Percentiles rank a stretch among this genome's conserved stretches.
Conservation (phyloP, 1,139 yeast species). For the Lodderomyces elongisporus region DNA sequence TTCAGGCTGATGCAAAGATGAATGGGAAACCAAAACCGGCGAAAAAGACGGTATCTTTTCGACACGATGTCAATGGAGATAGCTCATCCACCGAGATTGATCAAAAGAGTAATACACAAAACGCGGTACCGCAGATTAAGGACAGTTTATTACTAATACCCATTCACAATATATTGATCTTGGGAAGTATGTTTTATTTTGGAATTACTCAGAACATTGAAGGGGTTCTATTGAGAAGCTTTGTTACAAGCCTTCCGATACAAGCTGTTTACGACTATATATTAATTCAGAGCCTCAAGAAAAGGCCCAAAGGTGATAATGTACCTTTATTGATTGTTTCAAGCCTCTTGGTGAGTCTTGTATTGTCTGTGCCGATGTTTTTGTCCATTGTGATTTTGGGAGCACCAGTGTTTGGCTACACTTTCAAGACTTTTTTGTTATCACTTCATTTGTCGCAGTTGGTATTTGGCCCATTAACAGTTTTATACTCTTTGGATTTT, state of each 20-base stretch:
- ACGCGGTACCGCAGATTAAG: constrained; percentile 18
- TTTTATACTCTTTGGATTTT: constrained; percentile 54
- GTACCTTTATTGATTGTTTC: constrained; percentile 29
- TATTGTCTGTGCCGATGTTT: constrained; percentile 51
- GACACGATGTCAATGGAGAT: constrained; percentile 1
- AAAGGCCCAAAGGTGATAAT: constrained; percentile 19
- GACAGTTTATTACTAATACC: constrained; percentile 37
- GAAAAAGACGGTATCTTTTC: constrained; percentile 10
- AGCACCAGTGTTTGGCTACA: constrained; percentile 64
- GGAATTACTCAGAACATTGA: constrained; percentile 32
- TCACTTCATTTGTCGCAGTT: constrained; percentile 63
- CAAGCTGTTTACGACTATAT: constrained; percentile 28
- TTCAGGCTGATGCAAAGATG: neutral
- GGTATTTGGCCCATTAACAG: constrained; percentile 59
- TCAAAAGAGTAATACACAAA: neutral
- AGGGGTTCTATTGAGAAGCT: constrained; percentile 25
- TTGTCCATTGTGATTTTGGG: constrained; percentile 66
- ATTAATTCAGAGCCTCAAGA: constrained; percentile 16
- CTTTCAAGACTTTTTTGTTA: constrained; percentile 57
- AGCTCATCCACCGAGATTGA: neutral
- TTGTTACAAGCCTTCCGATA: constrained; percentile 19
- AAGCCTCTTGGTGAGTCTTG: constrained; percentile 35
- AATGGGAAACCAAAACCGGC: constrained; percentile 4
- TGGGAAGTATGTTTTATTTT: constrained; percentile 32
- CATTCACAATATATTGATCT: constrained; percentile 40